These are phyloP conservation scores for Candida dajiaensis DNA, from an alignment of 805 yeast genomes.

Conservation along the genomic window DNA sequence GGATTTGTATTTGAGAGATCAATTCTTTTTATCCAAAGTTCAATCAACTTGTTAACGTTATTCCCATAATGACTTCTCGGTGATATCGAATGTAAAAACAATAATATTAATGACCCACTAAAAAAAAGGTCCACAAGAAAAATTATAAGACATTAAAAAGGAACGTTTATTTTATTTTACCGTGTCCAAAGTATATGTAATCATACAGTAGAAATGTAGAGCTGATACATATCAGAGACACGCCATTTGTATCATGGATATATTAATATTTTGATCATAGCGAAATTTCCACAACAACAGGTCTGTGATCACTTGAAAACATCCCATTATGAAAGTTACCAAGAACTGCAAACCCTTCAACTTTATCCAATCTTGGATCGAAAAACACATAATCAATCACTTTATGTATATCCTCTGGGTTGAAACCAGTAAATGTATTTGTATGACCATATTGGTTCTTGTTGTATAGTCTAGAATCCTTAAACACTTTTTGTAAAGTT, in stretches of 20 bases:
- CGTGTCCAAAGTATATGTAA: too few species aligned
- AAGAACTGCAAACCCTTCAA: slow-evolving; percentile 31
- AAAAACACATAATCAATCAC: slow-evolving; percentile 27
- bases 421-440: slow-evolving; percentile 46
- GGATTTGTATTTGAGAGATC: too few species aligned
- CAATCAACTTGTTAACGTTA: too few species aligned
- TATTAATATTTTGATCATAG: too few species aligned
- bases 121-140: background rate
- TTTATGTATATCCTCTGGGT: slow-evolving; percentile 24
- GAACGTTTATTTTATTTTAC: background rate
- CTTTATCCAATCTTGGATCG: slow-evolving; percentile 12
- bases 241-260: too few species aligned
- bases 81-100: background rate
- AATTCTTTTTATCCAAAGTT: too few species aligned
- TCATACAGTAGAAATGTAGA: too few species aligned
- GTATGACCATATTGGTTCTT: slow-evolving; percentile 34
- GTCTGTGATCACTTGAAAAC: slow-evolving; percentile 40
- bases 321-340: slow-evolving; percentile 29
- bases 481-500: slow-evolving; percentile 31
- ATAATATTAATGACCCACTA: too few species aligned
- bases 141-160: too few species aligned
- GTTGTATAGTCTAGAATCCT: slow-evolving; percentile 28
- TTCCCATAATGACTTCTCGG: background rate
- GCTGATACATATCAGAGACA: too few species aligned
- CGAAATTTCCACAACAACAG: slow-evolving; percentile 30